Conservation (phyloP, 176 grass and related monocot genomes). For the Miscanthus lutarioriparius region DNA sequence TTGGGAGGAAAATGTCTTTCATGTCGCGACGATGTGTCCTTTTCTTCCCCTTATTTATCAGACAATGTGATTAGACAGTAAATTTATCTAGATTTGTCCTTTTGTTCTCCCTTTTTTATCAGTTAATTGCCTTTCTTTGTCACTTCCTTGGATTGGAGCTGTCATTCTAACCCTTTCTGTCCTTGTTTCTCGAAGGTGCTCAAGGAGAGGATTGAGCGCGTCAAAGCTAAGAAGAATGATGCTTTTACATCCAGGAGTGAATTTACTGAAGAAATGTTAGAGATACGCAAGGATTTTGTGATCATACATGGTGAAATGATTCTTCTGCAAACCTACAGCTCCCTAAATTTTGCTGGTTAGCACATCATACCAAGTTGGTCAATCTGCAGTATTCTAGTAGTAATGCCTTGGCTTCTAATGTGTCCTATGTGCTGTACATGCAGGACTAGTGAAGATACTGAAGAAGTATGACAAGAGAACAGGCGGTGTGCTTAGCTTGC, state of each 20-base stretch:
- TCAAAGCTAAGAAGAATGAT: slow-evolving; percentile 64
- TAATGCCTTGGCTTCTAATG: background rate
- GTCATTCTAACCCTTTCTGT: background rate
- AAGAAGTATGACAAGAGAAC: slow-evolving; percentile 99
- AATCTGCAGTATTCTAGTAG: background rate
- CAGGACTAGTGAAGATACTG: slow-evolving; percentile 90
- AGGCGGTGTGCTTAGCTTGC: slow-evolving; percentile 72
- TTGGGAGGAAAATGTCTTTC: background rate
- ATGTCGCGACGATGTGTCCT: background rate
- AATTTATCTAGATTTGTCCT: background rate
- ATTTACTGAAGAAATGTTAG: slow-evolving; percentile 90
- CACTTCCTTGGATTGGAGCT: background rate
- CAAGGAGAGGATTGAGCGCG: slow-evolving; percentile 86
- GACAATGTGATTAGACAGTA: background rate
- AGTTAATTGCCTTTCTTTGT: background rate
- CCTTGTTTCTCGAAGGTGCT: slow-evolving; percentile 56
- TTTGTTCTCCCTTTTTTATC: slow-evolving; percentile 9
- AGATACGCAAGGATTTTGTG: slow-evolving; percentile 92
- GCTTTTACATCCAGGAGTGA: slow-evolving; percentile 59
- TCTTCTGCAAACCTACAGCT: slow-evolving; percentile 90
- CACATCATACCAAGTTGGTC: background rate
- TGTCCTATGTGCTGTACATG: slow-evolving; percentile 21
- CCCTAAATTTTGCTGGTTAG: slow-evolving; percentile 92
- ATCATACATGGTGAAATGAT: slow-evolving; percentile 98
- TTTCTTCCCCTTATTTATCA: background rate